phyloP scores from a whole-genome alignment of 208 protist genomes.

The Willaertia magna region DNA sequence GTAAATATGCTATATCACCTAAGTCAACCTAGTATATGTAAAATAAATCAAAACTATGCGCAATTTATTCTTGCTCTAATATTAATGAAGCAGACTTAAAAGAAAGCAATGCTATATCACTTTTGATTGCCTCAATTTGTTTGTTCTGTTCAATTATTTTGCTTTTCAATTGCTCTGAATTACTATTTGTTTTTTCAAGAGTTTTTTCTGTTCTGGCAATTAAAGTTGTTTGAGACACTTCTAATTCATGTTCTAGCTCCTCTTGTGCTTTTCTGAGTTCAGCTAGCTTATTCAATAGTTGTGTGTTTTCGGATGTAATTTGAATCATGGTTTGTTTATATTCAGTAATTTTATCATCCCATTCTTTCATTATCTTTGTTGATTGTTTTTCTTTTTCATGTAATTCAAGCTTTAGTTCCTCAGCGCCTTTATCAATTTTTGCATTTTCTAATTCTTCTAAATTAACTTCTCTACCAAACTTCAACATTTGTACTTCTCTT shows the following conservation, averaged over 20 bases:
- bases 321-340: background rate
- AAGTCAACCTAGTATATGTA: too few species aligned
- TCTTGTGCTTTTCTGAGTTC: slow-evolving; percentile 16
- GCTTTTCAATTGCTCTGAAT: background rate
- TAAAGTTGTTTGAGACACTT: background rate
- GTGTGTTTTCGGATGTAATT: slow-evolving; percentile 15
- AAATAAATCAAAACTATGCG: too few species aligned
- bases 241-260: slow-evolving; percentile 15
- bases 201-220: background rate
- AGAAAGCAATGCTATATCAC: background rate
- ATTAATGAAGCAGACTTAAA: background rate
- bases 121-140: background rate
- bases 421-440: slow-evolving; percentile 24
- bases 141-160: background rate
- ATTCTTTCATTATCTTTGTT: background rate
- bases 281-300: slow-evolving; percentile 15
- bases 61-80: too few species aligned
- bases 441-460: slow-evolving; percentile 27
- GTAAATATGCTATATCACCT: too few species aligned
- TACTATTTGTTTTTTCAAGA: background rate
- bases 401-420: slow-evolving; percentile 26
- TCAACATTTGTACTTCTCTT: slow-evolving; percentile 40
- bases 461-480: slow-evolving; percentile 39
- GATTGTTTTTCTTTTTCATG: slow-evolving; percentile 8
- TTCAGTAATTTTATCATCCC: slow-evolving; percentile 12